These are phyloP conservation scores for Fusarium sp. DNA, from an alignment of 2,329 filamentous ascomycete species.

Conservation along the genomic window DNA sequence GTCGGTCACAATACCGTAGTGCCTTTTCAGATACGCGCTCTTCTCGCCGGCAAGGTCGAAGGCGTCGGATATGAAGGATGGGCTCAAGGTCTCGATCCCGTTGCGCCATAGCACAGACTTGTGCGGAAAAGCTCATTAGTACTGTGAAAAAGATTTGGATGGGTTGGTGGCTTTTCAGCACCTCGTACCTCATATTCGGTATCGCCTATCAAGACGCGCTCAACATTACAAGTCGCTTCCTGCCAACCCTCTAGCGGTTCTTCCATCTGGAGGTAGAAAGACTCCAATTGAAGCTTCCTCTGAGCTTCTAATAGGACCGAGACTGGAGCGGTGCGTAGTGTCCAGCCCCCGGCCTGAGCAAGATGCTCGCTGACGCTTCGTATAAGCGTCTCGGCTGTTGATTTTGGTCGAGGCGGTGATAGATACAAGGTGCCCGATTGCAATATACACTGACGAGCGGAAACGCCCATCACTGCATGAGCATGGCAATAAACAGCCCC, in stretches of 20 bases:
- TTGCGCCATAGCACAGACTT: conserved; percentile 57
- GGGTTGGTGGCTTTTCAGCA: too few relatives aligned
- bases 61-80: conserved; percentile 46
- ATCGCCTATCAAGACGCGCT: conserved; percentile 30
- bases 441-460: conserved; percentile 50
- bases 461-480: conserved; percentile 50
- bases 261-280: conserved; percentile 54
- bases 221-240: conserved; percentile 42
- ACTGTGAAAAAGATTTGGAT: too few relatives aligned
- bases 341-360: neutral
- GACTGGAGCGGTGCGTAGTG: conserved; percentile 4
- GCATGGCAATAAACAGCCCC: conserved; percentile 57
- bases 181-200: too few relatives aligned
- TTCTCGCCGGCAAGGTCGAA: conserved; percentile 48
- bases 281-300: conserved; percentile 49
- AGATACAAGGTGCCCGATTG: conserved; percentile 55
- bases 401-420: conserved; percentile 51
- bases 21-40: conserved; percentile 20
- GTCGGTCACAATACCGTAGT: conserved; percentile 51
- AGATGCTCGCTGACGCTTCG: neutral
- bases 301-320: conserved; percentile 48
- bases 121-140: too few relatives aligned
- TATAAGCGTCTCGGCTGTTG: conserved; percentile 5
- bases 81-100: conserved; percentile 50
- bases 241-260: conserved; percentile 51